A percentile compares a stretch with the other conserved stretches of the same genome.
Conservation (phyloP, 306 rosid species). For the Lathyrus aphaca region DNA sequence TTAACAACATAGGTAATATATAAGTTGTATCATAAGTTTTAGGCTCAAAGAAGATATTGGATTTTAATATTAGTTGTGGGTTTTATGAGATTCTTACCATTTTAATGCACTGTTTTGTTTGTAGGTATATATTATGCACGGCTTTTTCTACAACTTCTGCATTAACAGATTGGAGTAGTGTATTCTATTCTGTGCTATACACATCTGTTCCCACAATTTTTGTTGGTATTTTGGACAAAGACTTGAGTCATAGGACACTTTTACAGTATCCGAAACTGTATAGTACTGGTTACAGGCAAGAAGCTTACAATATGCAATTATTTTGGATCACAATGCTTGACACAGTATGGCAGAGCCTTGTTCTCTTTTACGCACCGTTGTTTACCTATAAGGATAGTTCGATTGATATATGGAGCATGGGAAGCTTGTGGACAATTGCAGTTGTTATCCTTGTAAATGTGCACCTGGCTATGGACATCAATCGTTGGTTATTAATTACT, state of each 20-base stretch:
- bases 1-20: too few species aligned
- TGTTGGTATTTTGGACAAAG: conserved; percentile 94
- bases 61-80: conserved; percentile 19
- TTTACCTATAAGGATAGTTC: conserved; percentile 81
- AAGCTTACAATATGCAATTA: conserved; percentile 80
- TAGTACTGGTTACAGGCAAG: conserved; percentile 86
- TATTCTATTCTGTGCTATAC: conserved; percentile 87
- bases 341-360: conserved; percentile 99
- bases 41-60: conserved; percentile 29
- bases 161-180: conserved; percentile 98
- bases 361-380: conserved; percentile 76
- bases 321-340: conserved; percentile 95
- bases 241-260: conserved; percentile 76
- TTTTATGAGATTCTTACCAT: conserved; percentile 30
- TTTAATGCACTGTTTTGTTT: conserved; percentile 39
- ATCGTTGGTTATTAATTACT: conserved; percentile 79
- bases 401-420: conserved; percentile 94
- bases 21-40: conserved; percentile 19
- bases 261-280: conserved; percentile 78
- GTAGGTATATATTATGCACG: conserved; percentile 86
- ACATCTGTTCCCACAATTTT: conserved; percentile 92
- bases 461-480: conserved; percentile 93
- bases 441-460: conserved; percentile 91
- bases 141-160: conserved; percentile 94
- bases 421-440: conserved; percentile 95